Evolutionary conservation across 2,329 filamentous ascomycete species (phyloP).

Genomic region (Knoxdaviesia proteae): DNA sequence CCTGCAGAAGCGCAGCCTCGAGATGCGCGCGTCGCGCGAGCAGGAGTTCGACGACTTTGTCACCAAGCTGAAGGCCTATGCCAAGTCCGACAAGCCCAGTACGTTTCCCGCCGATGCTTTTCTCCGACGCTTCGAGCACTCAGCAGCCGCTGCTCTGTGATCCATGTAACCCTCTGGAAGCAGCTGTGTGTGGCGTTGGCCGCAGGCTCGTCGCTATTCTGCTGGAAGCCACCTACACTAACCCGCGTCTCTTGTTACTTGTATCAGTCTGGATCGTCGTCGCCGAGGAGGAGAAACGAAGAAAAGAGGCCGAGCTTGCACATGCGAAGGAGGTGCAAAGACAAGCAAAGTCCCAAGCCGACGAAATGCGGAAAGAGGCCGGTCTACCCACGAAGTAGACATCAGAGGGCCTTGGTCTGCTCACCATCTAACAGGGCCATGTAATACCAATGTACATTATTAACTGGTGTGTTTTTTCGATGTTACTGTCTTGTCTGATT

Average conservation of each 20-base stretch:
- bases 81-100: slow-evolving; percentile 85
- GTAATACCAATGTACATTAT: background rate
- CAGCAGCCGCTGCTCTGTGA: background rate
- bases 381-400: slow-evolving; percentile 17
- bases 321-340: slow-evolving; percentile 16
- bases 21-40: slow-evolving; percentile 52
- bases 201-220: too few relatives aligned
- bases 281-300: slow-evolving; percentile 24
- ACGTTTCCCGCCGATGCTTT: slow-evolving; percentile 14
- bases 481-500: background rate
- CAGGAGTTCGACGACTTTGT: slow-evolving; percentile 86
- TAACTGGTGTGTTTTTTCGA: background rate
- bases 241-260: too few relatives aligned
- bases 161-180: background rate
- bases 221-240: too few relatives aligned
- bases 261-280: slow-evolving; percentile 28
- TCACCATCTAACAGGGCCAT: background rate
- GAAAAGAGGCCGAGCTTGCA: slow-evolving; percentile 15
- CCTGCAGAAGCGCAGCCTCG: slow-evolving; percentile 72
- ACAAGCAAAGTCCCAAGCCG: slow-evolving; percentile 21
- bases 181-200: background rate
- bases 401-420: background rate
- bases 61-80: slow-evolving; percentile 62
- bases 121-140: background rate
- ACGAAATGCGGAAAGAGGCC: slow-evolving; percentile 27